A percentile compares a stretch with the other conserved stretches of the same genome.
These are phyloP conservation scores for Penicillium robsamsonii DNA, from an alignment of 495 filamentous ascomycete genomes.

Conservation along the genomic window DNA sequence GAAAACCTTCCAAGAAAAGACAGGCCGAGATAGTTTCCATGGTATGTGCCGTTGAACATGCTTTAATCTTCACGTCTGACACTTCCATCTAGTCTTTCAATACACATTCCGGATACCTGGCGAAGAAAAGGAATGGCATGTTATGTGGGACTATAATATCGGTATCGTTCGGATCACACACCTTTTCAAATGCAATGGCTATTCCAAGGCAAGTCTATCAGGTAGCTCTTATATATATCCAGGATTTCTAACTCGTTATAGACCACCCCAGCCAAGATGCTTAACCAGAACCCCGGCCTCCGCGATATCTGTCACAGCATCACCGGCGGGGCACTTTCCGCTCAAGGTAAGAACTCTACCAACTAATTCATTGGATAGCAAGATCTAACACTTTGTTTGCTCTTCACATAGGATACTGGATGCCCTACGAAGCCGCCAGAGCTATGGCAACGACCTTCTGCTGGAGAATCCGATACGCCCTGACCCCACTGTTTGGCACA, in stretches of 20 bases:
- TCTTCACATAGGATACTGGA: constrained; percentile 78
- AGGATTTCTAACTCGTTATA: constrained; percentile 32
- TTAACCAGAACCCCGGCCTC: constrained; percentile 76
- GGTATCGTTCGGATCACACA: constrained; percentile 94
- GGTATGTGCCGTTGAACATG: constrained; percentile 48
- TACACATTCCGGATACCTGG: constrained; percentile 79
- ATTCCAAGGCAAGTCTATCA: constrained; percentile 67
- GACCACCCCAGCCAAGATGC: constrained; percentile 83
- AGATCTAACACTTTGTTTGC: constrained; percentile 17
- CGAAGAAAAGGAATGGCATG: constrained; percentile 63
- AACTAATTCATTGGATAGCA: neutral
- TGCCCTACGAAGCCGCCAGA: constrained; percentile 82
- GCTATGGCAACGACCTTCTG: constrained; percentile 87
- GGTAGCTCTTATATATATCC: neutral
- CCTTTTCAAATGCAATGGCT: constrained; percentile 86
- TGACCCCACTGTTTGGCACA: constrained; percentile 85
- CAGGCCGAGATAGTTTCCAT: constrained; percentile 83
- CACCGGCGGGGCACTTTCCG: constrained; percentile 83
- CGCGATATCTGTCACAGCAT: constrained; percentile 88
- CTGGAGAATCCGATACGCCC: constrained; percentile 72
- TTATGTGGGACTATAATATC: constrained; percentile 97
- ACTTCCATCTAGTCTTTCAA: constrained; percentile 69
- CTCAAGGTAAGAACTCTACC: constrained; percentile 65
- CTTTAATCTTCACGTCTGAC: neutral
- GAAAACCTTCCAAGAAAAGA: constrained; percentile 79